These are phyloP conservation scores for Trichoderma sp. DNA, from an alignment of 2,329 filamentous ascomycete genomes.

Conservation along the genomic window DNA sequence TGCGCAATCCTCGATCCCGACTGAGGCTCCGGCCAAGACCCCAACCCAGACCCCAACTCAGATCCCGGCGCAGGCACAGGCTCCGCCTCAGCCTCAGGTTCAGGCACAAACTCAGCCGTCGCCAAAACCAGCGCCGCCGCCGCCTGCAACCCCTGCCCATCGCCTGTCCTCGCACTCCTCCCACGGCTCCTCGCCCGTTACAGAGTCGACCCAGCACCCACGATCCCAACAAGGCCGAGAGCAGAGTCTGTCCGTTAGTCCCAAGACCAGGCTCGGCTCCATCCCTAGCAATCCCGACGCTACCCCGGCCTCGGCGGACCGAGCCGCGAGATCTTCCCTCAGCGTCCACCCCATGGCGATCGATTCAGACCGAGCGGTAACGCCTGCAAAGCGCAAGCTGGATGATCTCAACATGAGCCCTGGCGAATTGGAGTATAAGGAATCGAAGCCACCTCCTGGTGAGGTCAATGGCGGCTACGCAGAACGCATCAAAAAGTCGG, in stretches of 20 bases:
- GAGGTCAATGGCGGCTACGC: conserved; percentile 47
- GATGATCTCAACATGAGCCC: conserved; percentile 46
- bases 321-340: conserved; percentile 30
- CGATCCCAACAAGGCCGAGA: conserved; percentile 65
- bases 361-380: conserved; percentile 36
- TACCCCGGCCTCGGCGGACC: conserved; percentile 28
- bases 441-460: conserved; percentile 51
- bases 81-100: conserved; percentile 21
- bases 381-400: conserved; percentile 44
- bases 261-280: conserved; percentile 67
- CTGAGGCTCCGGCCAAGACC: conserved; percentile 23
- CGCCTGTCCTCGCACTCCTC: conserved; percentile 38
- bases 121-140: conserved; percentile 31
- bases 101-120: conserved; percentile 35
- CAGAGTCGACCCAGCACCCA: conserved; percentile 50
- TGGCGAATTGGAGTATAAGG: conserved; percentile 53
- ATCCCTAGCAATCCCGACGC: conserved; percentile 47
- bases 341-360: conserved; percentile 32
- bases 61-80: conserved; percentile 26
- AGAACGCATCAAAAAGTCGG: conserved; percentile 29
- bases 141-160: conserved; percentile 38
- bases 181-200: conserved; percentile 46
- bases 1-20: not conserved
- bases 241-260: conserved; percentile 73
- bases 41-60: conserved; percentile 24